Evolutionary conservation across 2,329 filamentous ascomycete genomes (phyloP).

Genomic region (Colletotrichum lupini): DNA sequence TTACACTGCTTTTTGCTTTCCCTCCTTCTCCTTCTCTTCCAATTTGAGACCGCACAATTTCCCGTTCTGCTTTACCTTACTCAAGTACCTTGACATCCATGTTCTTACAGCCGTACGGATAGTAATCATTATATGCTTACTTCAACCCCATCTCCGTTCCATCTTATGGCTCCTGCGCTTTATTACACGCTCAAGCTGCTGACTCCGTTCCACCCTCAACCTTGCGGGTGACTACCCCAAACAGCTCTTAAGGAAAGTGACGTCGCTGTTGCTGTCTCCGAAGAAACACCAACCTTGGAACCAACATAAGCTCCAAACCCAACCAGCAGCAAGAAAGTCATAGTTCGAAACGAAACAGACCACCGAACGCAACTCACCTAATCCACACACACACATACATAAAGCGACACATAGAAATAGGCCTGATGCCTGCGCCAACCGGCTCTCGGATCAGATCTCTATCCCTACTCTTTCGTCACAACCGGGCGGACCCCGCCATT

Average conservation of each 20-base stretch:
- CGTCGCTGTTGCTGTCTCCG: background rate
- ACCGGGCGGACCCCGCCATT: constrained; percentile 16
- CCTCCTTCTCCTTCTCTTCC: background rate
- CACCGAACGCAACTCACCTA: background rate
- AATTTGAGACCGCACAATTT: background rate
- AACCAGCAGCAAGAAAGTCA: background rate
- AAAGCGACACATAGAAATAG: background rate
- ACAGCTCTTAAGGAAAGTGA: background rate
- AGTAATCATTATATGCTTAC: constrained; percentile 1
- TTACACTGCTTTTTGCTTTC: background rate
- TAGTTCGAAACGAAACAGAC: background rate
- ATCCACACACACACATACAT: background rate
- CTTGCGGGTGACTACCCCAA: background rate
- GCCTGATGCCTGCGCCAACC: constrained; percentile 26
- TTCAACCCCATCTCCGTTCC: background rate
- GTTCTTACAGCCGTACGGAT: background rate
- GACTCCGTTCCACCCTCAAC: background rate
- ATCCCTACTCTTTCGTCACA: constrained; percentile 23
- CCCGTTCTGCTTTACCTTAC: background rate
- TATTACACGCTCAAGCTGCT: constrained; percentile 1
- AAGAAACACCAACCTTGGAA: background rate
- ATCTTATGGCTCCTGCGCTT: background rate
- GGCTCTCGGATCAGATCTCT: constrained; percentile 29
- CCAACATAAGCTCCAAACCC: background rate
- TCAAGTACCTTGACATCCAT: background rate